These are phyloP conservation scores for Boechera stricta DNA, from an alignment of 345 rosid genomes.

Conservation along the genomic window DNA sequence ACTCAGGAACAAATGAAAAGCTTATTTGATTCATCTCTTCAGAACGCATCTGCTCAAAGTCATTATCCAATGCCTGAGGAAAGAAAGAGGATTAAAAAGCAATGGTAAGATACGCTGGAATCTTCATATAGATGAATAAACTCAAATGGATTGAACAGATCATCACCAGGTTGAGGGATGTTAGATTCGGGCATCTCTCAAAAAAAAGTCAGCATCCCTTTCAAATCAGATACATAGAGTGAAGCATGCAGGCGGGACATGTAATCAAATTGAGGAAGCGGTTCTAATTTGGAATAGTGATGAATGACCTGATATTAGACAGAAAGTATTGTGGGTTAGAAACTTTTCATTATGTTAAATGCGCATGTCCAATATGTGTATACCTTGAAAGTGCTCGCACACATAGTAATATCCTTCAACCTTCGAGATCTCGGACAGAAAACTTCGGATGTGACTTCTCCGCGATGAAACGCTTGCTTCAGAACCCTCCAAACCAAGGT, in stretches of 20 bases:
- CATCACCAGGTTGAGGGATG: constrained; percentile 9
- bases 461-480: neutral
- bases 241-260: neutral
- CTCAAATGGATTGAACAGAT: neutral
- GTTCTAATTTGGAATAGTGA: neutral
- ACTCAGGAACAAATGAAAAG: neutral
- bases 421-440: neutral
- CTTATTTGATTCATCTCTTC: neutral
- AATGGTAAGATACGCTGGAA: neutral
- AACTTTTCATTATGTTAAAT: neutral
- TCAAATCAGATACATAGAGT: neutral
- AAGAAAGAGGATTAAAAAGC: neutral
- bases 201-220: neutral
- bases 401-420: neutral
- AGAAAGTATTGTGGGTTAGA: neutral
- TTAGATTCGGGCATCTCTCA: neutral
- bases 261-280: neutral
- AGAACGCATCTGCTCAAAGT: neutral
- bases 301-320: neutral
- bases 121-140: neutral
- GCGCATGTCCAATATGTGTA: neutral
- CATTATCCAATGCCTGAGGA: neutral
- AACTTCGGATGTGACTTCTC: neutral
- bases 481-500: neutral
- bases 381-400: neutral